phyloP scores from a whole-genome alignment of 345 rosid species.

The Populus simonii region DNA sequence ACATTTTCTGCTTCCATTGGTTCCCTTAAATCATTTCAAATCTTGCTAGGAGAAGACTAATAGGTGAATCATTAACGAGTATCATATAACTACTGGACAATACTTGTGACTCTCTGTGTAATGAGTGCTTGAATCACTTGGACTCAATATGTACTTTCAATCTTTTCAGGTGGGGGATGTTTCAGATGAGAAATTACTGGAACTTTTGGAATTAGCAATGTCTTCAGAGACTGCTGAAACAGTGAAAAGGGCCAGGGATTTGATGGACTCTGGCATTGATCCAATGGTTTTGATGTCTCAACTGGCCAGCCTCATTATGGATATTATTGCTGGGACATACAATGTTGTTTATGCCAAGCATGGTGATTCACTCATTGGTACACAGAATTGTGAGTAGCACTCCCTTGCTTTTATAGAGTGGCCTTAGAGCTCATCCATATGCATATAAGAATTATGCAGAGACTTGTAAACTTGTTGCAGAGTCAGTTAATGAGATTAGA shows the following conservation, averaged over 20 bases:
- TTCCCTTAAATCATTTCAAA: background rate
- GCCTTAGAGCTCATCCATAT: background rate
- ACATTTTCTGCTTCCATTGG: background rate
- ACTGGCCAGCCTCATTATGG: slow-evolving; percentile 95
- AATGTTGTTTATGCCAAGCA: slow-evolving; percentile 44
- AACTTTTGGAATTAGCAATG: slow-evolving; percentile 91
- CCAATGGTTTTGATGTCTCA: slow-evolving; percentile 97
- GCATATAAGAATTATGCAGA: background rate
- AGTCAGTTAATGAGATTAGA: background rate
- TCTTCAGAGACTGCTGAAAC: slow-evolving; percentile 94
- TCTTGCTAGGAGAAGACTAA: background rate
- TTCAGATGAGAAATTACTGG: slow-evolving; percentile 86
- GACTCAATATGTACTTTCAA: slow-evolving; percentile 6
- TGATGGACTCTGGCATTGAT: slow-evolving; percentile 91
- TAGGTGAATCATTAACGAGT: background rate
- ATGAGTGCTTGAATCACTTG: background rate
- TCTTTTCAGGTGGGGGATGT: slow-evolving; percentile 80
- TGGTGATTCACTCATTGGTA: slow-evolving; percentile 50
- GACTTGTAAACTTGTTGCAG: background rate
- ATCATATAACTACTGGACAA: background rate
- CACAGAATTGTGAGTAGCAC: slow-evolving; percentile 67
- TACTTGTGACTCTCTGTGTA: background rate
- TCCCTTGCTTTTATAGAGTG: background rate
- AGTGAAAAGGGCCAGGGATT: slow-evolving; percentile 87
- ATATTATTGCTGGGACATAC: slow-evolving; percentile 90